Conservation (phyloP, 1,284 basidiomycete species). For the Peniophora sp. region DNA sequence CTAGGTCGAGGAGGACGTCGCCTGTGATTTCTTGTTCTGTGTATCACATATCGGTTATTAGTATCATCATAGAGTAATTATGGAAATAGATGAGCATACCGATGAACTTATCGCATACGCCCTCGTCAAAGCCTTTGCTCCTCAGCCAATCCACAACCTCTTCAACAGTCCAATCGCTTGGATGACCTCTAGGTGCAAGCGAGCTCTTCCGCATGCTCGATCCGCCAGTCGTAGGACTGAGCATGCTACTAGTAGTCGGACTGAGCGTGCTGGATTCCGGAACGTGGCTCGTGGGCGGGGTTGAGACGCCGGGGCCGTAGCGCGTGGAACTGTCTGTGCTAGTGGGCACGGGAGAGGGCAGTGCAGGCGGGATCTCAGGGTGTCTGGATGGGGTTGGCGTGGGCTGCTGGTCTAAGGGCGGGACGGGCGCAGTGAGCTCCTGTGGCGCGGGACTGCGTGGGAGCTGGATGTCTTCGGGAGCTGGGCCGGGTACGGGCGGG, state of each 20-base stretch:
- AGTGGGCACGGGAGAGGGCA: background rate
- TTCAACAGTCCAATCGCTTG: conserved; percentile 80
- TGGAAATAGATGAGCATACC: conserved; percentile 38
- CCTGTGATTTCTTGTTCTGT: conserved; percentile 97
- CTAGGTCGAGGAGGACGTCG: conserved; percentile 92
- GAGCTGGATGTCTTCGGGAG: background rate
- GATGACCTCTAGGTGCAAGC: conserved; percentile 23
- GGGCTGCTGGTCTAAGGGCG: background rate
- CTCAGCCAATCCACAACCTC: conserved; percentile 90
- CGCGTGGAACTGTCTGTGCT: background rate
- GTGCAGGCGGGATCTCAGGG: background rate
- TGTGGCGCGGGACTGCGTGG: background rate
- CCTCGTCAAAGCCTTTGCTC: conserved; percentile 78
- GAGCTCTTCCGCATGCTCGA: background rate
- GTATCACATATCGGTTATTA: conserved; percentile 2
- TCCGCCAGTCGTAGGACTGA: too few relatives aligned
- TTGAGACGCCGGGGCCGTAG: background rate
- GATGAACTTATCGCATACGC: conserved; percentile 78
- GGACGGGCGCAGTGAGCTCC: background rate
- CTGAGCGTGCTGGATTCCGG: too few relatives aligned
- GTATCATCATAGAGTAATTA: background rate
- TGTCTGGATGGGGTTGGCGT: background rate
- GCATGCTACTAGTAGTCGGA: too few relatives aligned
- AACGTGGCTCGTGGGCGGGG: background rate
- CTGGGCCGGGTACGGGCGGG: background rate